Evolutionary conservation across 2,329 filamentous ascomycete species (phyloP).

Genomic region (Penicillium sclerotigenum): DNA sequence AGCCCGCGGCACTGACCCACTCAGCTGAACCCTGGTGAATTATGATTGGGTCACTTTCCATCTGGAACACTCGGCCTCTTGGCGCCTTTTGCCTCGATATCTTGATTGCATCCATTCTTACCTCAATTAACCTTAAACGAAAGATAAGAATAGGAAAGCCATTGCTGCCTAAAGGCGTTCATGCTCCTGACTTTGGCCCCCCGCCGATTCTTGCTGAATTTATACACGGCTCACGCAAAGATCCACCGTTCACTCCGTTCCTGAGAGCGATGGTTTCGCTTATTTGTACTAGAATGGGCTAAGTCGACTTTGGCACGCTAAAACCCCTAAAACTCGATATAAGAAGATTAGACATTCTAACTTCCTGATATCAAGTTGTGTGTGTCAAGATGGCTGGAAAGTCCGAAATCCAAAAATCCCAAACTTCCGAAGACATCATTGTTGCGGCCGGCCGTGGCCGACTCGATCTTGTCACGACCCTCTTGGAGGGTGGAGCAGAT

Average conservation of each 20-base stretch:
- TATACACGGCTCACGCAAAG: neutral
- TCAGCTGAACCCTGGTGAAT: neutral
- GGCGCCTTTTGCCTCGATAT: neutral
- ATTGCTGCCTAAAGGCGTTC: neutral
- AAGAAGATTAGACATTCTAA: neutral
- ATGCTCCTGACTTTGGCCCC: neutral
- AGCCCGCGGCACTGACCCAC: neutral
- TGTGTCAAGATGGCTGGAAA: neutral
- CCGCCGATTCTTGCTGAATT: neutral
- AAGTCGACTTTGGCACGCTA: neutral
- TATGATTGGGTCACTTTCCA: neutral
- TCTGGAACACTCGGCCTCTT: neutral
- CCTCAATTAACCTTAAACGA: neutral
- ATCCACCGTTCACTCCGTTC: neutral
- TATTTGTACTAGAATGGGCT: neutral
- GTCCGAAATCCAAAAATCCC: neutral
- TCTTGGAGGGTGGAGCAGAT: neutral
- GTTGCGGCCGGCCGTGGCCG: neutral
- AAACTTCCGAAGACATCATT: neutral
- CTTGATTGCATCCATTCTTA: neutral
- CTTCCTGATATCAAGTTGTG: neutral
- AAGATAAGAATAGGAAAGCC: neutral
- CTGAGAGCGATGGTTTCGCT: neutral
- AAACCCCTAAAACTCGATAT: neutral
- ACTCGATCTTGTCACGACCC: neutral